Base-by-base conservation (phyloP, 1,284 basidiomycete genomes). In the Apiotrichum domesticum region DNA sequence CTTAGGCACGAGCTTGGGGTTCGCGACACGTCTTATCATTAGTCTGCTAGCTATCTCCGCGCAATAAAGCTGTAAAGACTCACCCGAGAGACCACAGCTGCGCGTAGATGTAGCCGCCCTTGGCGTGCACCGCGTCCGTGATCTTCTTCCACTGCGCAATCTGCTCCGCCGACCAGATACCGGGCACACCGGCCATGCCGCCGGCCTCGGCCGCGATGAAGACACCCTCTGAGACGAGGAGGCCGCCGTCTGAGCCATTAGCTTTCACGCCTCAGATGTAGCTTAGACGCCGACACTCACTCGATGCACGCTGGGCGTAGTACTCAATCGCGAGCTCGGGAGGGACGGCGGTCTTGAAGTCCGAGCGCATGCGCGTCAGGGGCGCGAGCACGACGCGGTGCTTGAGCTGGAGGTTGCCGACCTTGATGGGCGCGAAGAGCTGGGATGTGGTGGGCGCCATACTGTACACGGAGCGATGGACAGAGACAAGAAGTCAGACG, bases 61-160 rank as follows among this genome's bases (percentile, higher is more conserved):
- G 21, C 21, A 21, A 21, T 21, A 21, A 21, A 21, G 21, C 21
- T 21, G 21, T 21, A 21, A 21, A 21, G 21, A 21, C 21, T 21
- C 13, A 55, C 81, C 82, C 32, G 2, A 81, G 66, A 0, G 80
- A 79, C 81, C 81, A 82, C 0, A 83, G 68, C 63, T 84, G 82
- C 1, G 75, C 43, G 63, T 74, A 81, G 56, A 83, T 79, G 65
- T 68, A 73, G 0, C 77, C 79, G 4, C 73, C 78, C 43, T 80
- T 79, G 3, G 70, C 73, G 62, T 83, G 82, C 1, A 81, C 79
- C 2, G 70, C 74, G 51, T 75, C 73, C 8, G 72, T 74, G 34
- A 80, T 62, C 73, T 77, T 56, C 47, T 70, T 70, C 73, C 73
- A 74, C 10, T 45, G 49, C 9, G 48, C 59, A 21, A 69, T 51